A percentile compares a stretch with the other conserved stretches of the same genome.
Conservation (phyloP, 768 basidiomycete genomes). For the Leucosporidium yakuticum region DNA sequence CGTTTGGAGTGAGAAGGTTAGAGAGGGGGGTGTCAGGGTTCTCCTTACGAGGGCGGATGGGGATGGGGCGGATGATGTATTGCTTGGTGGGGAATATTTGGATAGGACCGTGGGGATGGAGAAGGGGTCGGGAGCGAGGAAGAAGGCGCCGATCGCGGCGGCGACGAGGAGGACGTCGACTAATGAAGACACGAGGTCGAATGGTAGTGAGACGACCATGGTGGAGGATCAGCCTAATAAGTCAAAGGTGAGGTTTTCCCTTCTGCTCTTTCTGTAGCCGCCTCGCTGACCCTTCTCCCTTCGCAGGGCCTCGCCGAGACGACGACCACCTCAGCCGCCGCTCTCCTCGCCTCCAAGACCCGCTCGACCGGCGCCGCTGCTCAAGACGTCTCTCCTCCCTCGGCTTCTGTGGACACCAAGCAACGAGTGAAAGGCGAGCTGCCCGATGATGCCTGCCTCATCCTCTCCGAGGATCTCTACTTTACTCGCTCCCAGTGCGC, state of each 20-base stretch:
- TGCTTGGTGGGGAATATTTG: slow-evolving; percentile 18
- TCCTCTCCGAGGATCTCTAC: slow-evolving; percentile 32
- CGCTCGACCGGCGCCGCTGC: neutral
- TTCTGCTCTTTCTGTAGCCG: neutral
- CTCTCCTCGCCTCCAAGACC: neutral
- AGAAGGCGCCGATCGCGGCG: neutral
- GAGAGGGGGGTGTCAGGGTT: slow-evolving; percentile 6
- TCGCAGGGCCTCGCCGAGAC: neutral
- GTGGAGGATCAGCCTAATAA: neutral
- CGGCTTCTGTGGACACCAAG: neutral
- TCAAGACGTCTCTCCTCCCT: neutral
- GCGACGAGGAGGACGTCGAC: neutral
- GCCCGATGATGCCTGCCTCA: slow-evolving; percentile 34
- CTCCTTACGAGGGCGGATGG: slow-evolving; percentile 6
- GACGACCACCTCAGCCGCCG: neutral
- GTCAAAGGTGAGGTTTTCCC: neutral
- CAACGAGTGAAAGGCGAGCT: slow-evolving; percentile 3
- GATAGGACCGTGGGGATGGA: slow-evolving; percentile 16
- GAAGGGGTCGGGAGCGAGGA: neutral
- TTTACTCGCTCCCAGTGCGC: slow-evolving; percentile 24
- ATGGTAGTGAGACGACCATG: neutral
- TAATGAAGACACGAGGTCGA: neutral
- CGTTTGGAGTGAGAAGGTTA: slow-evolving; percentile 22
- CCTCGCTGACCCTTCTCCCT: too few species aligned
- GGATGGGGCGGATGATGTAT: slow-evolving; percentile 24